A percentile compares a stretch with the other conserved stretches of the same genome.
Evolutionary conservation across 768 basidiomycete species (phyloP).

Genomic region (Hericium alpestre): DNA sequence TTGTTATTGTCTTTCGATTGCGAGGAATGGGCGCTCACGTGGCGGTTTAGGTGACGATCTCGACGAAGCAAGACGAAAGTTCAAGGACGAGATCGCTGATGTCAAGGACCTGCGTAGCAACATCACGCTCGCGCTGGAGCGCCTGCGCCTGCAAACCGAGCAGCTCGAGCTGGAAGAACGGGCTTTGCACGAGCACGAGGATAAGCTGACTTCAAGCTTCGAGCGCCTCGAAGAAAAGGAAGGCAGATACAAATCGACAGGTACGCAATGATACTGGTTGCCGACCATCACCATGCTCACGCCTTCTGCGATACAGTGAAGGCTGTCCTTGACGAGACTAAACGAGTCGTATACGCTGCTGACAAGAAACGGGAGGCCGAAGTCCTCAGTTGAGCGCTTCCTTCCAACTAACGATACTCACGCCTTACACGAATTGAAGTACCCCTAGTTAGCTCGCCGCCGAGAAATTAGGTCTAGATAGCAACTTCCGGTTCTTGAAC

Average conservation of each 20-base stretch:
- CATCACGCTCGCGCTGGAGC: constrained; percentile 32
- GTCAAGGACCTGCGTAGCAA: constrained; percentile 47
- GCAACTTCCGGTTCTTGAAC: too few relatives aligned
- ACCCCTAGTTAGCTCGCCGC: too few relatives aligned
- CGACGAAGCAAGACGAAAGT: constrained; percentile 43
- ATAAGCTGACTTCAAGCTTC: constrained; percentile 26
- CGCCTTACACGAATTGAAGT: not conserved
- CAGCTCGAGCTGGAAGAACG: constrained; percentile 30
- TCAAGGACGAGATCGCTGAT: constrained; percentile 52
- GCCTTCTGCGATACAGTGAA: constrained; percentile 21
- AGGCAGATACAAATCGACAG: constrained; percentile 29
- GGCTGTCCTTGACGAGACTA: constrained; percentile 33
- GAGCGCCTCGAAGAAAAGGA: constrained; percentile 33
- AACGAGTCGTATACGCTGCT: constrained; percentile 33
- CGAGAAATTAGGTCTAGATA: too few relatives aligned
- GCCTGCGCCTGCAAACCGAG: constrained; percentile 29
- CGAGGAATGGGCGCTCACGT: not conserved
- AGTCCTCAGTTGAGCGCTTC: constrained; percentile 3
- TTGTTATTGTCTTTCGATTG: constrained; percentile 8
- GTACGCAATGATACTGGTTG: constrained; percentile 15
- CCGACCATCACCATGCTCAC: not conserved
- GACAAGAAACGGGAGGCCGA: constrained; percentile 32
- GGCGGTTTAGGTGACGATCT: constrained; percentile 42
- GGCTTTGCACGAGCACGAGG: constrained; percentile 31
- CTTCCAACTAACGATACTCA: not conserved